Evolutionary conservation across 805 yeast species (phyloP).

Genomic region (Ogataea henricii): DNA sequence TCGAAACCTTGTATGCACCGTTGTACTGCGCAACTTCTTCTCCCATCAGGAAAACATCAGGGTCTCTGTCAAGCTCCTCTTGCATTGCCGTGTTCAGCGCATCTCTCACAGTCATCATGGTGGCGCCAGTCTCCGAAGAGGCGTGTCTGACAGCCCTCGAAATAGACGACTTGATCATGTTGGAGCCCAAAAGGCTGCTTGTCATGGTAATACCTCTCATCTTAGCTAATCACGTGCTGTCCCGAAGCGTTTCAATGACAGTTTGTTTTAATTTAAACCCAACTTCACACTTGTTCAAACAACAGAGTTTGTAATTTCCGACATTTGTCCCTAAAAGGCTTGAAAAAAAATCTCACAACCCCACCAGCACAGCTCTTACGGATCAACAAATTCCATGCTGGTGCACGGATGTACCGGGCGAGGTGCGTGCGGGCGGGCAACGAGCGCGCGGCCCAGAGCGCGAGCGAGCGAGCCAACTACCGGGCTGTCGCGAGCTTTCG

Average conservation of each 20-base stretch:
- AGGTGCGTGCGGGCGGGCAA: neutral
- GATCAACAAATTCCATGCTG: conserved; percentile 16
- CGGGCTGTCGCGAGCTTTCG: too few species aligned
- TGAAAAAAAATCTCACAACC: conserved; percentile 8
- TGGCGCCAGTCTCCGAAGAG: conserved; percentile 51
- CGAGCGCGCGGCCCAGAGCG: neutral
- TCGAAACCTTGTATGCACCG: conserved; percentile 97
- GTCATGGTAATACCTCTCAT: conserved; percentile 8
- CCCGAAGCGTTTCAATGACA: neutral
- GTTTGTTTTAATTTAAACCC: neutral
- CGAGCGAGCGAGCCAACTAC: too few species aligned
- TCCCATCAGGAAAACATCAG: conserved; percentile 92
- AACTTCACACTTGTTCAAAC: neutral
- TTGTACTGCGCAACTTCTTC: conserved; percentile 99
- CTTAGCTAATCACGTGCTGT: neutral
- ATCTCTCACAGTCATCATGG: conserved; percentile 88
- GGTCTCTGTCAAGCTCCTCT: conserved; percentile 96
- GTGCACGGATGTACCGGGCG: conserved; percentile 13
- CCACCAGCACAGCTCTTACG: conserved; percentile 12
- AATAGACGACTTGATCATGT: conserved; percentile 28
- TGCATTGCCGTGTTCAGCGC: conserved; percentile 94
- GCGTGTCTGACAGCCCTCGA: conserved; percentile 40
- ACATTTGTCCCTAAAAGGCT: conserved; percentile 1
- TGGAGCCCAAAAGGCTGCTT: conserved; percentile 20
- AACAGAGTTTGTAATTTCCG: neutral